Conservation (phyloP, 2,329 filamentous ascomycete species). For the Alternaria burnsii region DNA sequence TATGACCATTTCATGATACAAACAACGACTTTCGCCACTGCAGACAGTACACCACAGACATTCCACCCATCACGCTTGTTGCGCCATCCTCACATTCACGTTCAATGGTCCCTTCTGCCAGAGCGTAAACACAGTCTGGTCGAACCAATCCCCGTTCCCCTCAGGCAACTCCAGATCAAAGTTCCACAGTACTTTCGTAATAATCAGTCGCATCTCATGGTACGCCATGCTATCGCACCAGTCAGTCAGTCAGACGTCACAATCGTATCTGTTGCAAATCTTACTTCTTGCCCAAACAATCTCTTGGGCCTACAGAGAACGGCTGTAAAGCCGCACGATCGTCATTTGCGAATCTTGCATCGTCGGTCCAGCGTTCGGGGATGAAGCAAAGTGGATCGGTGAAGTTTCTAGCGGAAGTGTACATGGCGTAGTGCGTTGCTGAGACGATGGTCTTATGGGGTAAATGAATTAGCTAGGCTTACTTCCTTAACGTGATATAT, state of each 20-base stretch:
- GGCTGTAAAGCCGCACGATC: not conserved
- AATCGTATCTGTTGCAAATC: not conserved
- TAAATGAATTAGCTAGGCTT: too few species aligned
- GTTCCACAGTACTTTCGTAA: not conserved
- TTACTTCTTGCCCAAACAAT: not conserved
- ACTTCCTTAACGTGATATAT: not conserved
- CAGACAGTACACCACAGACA: not conserved
- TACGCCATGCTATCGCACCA: not conserved
- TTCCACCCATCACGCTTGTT: not conserved
- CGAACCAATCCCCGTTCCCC: constrained; percentile 11
- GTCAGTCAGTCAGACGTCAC: too few species aligned
- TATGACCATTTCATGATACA: constrained; percentile 11
- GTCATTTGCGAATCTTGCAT: not conserved
- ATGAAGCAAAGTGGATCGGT: not conserved
- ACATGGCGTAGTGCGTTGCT: not conserved
- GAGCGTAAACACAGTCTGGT: constrained; percentile 40
- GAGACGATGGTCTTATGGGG: too few species aligned
- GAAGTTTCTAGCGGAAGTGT: not conserved
- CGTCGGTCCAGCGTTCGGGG: not conserved
- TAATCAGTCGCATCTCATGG: not conserved
- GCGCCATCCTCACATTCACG: not conserved
- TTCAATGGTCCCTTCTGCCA: constrained; percentile 37
- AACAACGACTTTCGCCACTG: not conserved
- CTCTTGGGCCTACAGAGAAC: not conserved
- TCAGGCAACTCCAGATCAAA: constrained; percentile 11